phyloP scores from a whole-genome alignment of 805 yeast genomes.

The Ogataea populi-albae region DNA sequence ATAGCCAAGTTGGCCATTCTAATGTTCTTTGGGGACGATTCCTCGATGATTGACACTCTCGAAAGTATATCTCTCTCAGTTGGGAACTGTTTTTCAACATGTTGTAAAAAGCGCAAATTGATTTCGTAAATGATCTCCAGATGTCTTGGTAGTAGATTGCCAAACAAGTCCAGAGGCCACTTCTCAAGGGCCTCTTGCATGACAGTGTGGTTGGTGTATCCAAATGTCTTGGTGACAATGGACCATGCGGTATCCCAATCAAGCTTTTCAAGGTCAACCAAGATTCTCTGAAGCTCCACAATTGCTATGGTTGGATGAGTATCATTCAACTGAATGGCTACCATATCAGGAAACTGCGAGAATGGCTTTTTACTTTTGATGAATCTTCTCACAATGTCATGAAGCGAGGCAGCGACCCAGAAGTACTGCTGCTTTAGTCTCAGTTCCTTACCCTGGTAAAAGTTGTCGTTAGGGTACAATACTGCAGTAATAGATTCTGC shows the following conservation, averaged over 20 bases:
- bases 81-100: slow-evolving; percentile 75
- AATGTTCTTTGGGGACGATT: slow-evolving; percentile 72
- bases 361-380: slow-evolving; percentile 75
- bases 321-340: slow-evolving; percentile 91
- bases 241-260: slow-evolving; percentile 85
- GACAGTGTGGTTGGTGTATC: slow-evolving; percentile 93
- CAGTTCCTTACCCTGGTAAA: slow-evolving; percentile 85
- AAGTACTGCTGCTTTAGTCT: slow-evolving; percentile 93
- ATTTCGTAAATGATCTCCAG: slow-evolving; percentile 86
- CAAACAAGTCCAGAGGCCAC: slow-evolving; percentile 86
- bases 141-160: slow-evolving; percentile 83
- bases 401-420: slow-evolving; percentile 94
- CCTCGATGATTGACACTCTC: slow-evolving; percentile 84
- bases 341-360: slow-evolving; percentile 77
- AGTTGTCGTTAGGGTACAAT: slow-evolving; percentile 90
- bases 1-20: slow-evolving; percentile 92
- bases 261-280: slow-evolving; percentile 79
- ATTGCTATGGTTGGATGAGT: slow-evolving; percentile 93
- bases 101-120: slow-evolving; percentile 73
- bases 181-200: slow-evolving; percentile 93
- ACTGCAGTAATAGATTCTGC: slow-evolving; percentile 94
- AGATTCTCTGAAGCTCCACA: slow-evolving; percentile 82
- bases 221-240: slow-evolving; percentile 76
- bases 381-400: slow-evolving; percentile 86
- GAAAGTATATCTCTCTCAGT: slow-evolving; percentile 60